Conservation (phyloP, 1,284 basidiomycete species). For the Spongiforma sp. region DNA sequence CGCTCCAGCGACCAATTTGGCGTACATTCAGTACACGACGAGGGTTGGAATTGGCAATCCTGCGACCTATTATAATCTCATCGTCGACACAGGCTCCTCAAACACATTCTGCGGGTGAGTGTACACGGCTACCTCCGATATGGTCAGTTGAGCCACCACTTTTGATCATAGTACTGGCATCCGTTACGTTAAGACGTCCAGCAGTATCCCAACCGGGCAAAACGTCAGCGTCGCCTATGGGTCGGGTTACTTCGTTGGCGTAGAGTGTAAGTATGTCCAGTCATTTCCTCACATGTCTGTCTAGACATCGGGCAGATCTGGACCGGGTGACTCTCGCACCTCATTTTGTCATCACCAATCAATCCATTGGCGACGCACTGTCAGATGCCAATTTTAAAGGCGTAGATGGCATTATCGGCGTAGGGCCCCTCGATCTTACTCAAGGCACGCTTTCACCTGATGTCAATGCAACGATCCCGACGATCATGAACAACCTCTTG, state of each 20-base stretch:
- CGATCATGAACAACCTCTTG: conserved; percentile 32
- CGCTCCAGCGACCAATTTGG: conserved; percentile 25
- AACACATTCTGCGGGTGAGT: conserved; percentile 40
- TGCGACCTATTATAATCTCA: conserved; percentile 26
- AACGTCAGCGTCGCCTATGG: conserved; percentile 31
- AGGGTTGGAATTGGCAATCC: conserved; percentile 32
- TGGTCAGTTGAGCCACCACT: background rate
- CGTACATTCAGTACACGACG: conserved; percentile 25
- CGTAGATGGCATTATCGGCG: conserved; percentile 31
- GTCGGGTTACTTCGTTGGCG: conserved; percentile 23
- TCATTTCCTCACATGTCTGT: background rate
- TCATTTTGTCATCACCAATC: conserved; percentile 25
- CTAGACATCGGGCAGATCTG: conserved; percentile 17
- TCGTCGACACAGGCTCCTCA: conserved; percentile 40
- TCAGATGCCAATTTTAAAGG: conserved; percentile 9
- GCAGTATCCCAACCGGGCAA: conserved; percentile 30
- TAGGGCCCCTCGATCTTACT: conserved; percentile 34
- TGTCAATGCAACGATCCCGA: conserved; percentile 19
- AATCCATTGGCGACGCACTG: conserved; percentile 33
- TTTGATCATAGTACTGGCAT: conserved; percentile 16
- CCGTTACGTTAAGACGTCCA: conserved; percentile 27
- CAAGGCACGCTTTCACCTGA: conserved; percentile 11
- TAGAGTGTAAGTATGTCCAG: conserved; percentile 25
- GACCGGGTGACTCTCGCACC: conserved; percentile 27
- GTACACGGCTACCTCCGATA: too few species aligned